Evolutionary conservation across 208 protist species (phyloP).

Genomic region (Leishmania turanica): DNA sequence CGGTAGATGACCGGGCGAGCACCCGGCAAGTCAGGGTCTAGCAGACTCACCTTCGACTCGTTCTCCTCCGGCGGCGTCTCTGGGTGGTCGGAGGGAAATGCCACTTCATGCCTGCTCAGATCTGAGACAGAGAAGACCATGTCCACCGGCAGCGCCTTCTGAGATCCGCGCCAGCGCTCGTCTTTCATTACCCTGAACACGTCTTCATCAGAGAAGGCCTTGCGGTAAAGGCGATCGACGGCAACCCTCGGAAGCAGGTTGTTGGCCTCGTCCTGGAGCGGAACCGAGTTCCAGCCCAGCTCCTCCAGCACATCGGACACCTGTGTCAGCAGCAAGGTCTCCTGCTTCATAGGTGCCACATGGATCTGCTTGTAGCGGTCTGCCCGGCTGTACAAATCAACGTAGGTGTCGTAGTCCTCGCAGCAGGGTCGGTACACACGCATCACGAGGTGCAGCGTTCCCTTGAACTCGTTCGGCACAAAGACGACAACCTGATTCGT

Average conservation of each 20-base stretch:
- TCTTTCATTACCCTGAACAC: constrained; percentile 55
- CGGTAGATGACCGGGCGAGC: constrained; percentile 54
- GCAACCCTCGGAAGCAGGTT: constrained; percentile 26
- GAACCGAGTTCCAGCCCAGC: constrained; percentile 65
- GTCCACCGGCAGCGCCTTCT: constrained; percentile 63
- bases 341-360: constrained; percentile 85
- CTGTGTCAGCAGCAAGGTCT: constrained; percentile 75
- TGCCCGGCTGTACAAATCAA: constrained; percentile 80
- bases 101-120: constrained; percentile 66
- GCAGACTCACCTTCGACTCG: constrained; percentile 76
- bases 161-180: constrained; percentile 39
- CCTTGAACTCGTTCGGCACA: constrained; percentile 80
- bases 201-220: constrained; percentile 51
- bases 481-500: constrained; percentile 75
- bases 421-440: constrained; percentile 70
- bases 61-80: constrained; percentile 73
- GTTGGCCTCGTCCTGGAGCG: constrained; percentile 37
- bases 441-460: constrained; percentile 67
- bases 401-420: constrained; percentile 86
- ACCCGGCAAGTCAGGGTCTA: constrained; percentile 70
- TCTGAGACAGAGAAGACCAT: constrained; percentile 62
- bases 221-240: constrained; percentile 56
- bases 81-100: constrained; percentile 61
- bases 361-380: constrained; percentile 84
- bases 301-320: constrained; percentile 81